Evolutionary conservation across 2,329 filamentous ascomycete species (phyloP), one percentile per base, ranked within the genome.

Genomic region (Amauroascus verrucosus): DNA sequence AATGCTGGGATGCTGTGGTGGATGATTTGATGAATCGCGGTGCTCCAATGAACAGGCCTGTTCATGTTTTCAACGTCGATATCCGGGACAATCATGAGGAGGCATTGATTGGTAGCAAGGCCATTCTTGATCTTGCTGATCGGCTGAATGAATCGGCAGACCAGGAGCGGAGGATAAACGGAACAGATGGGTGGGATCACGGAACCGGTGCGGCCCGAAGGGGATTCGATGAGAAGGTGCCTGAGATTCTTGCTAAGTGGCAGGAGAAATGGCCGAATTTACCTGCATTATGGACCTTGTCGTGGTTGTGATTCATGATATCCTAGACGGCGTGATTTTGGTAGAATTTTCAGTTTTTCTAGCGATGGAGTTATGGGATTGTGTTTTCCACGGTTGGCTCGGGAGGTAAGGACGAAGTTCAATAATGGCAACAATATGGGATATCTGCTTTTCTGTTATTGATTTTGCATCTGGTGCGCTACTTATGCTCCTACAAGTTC

Each of bases 51-150:
- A 98, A 98, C 68, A 77, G 88, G 1, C 90, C 93, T 0, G 93
- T 98, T 0, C 93, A 98, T 66, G 88, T 98, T 54, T 95, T 98
- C 75, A 98, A 98, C 63, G 85, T 98, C 52, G 93, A 98, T 67
- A 98, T 98, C 65, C 91, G 86, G 69, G 93, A 98, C 71, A 98
- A 97, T 65, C 93, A 97, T 65, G 91, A 98, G 68, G 93, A 98
- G 70, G 93, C 93, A 0, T 77, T 91, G 20, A 80, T 96, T 1
- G 93, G 93, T 8, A 93, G 93, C 1, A 82, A 85, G 60, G 93
- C 88, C 43, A 98, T 98, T 55, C 77, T 97, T 35, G 93, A 98
- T 64, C 77, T 98, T 33, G 93, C 93, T 0, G 81, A 91, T 64
- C 82, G 82, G 30, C 73, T 98, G 56, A 97, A 97, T 65, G 79